A percentile compares a stretch with the other conserved stretches of the same genome.
Conservation (phyloP, 257 asterid genomes). For the Gardenia jasminoides region DNA sequence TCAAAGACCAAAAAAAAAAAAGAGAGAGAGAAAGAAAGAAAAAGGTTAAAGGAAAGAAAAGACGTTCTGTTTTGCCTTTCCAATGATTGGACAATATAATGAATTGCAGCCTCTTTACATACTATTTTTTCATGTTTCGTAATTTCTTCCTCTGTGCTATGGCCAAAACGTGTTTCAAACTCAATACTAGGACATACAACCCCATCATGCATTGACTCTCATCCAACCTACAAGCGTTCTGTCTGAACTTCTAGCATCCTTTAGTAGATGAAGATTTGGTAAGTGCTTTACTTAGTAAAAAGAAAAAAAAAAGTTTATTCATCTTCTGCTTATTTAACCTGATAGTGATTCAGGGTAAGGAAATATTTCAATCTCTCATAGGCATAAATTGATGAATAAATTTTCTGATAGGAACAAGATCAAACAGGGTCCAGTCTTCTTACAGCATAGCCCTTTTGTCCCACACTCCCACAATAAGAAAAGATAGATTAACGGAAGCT, state of each 20-base stretch:
- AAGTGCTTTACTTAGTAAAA: too few species aligned
- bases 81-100: background rate
- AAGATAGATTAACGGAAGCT: background rate
- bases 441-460: background rate
- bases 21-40: too few species aligned
- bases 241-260: background rate
- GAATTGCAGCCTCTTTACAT: background rate
- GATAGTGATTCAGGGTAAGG: background rate
- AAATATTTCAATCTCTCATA: too few species aligned
- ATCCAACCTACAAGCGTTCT: background rate
- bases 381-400: background rate
- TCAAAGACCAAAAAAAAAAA: background rate
- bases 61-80: background rate
- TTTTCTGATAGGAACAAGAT: background rate
- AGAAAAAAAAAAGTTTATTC: too few species aligned
- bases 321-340: background rate
- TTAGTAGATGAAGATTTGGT: too few species aligned
- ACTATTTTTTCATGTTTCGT: background rate
- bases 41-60: background rate
- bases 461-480: background rate
- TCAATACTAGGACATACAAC: too few species aligned
- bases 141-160: background rate
- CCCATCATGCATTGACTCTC: too few species aligned
- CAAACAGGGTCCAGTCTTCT: background rate
- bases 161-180: too few species aligned